A percentile compares a stretch with the other conserved stretches of the same genome.
These are phyloP conservation scores for Suillus hirtellus DNA, from an alignment of 768 basidiomycete genomes.

Conservation along the genomic window DNA sequence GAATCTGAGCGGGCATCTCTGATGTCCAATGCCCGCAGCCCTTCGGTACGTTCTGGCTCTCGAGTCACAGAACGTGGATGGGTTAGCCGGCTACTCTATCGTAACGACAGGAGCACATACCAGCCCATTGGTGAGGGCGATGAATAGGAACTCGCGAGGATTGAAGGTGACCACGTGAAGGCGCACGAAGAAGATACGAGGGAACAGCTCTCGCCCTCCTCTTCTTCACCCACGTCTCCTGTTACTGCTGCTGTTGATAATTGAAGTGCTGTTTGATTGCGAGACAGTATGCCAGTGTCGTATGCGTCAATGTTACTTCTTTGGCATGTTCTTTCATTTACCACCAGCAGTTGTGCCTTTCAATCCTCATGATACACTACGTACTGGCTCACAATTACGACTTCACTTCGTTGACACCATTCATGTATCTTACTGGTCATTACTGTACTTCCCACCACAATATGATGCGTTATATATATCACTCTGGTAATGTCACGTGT, in stretches of 20 bases:
- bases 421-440: slow-evolving; percentile 18
- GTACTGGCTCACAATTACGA: slow-evolving; percentile 9
- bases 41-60: slow-evolving; percentile 32
- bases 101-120: slow-evolving; percentile 44
- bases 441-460: slow-evolving; percentile 4
- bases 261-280: slow-evolving; percentile 15
- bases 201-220: slow-evolving; percentile 18
- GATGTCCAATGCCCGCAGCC: slow-evolving; percentile 38
- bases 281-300: slow-evolving; percentile 9
- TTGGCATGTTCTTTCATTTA: slow-evolving; percentile 13
- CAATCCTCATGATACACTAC: slow-evolving; percentile 29
- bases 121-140: slow-evolving; percentile 47
- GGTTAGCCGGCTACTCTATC: slow-evolving; percentile 51
- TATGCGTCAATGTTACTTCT: slow-evolving; percentile 13
- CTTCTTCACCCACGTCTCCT: slow-evolving; percentile 16
- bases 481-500: slow-evolving; percentile 19
- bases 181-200: slow-evolving; percentile 27
- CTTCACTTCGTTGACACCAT: slow-evolving; percentile 7
- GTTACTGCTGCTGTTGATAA: slow-evolving; percentile 12
- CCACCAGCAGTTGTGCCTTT: slow-evolving; percentile 16
- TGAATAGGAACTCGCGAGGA: slow-evolving; percentile 61
- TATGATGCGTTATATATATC: neutral
- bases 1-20: slow-evolving; percentile 64
- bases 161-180: slow-evolving; percentile 36
- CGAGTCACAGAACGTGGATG: slow-evolving; percentile 40